Evolutionary conservation across 1,139 yeast genomes (phyloP), one percentile per base, ranked within the genome.

Genomic region (Waltiozyma sp.): DNA sequence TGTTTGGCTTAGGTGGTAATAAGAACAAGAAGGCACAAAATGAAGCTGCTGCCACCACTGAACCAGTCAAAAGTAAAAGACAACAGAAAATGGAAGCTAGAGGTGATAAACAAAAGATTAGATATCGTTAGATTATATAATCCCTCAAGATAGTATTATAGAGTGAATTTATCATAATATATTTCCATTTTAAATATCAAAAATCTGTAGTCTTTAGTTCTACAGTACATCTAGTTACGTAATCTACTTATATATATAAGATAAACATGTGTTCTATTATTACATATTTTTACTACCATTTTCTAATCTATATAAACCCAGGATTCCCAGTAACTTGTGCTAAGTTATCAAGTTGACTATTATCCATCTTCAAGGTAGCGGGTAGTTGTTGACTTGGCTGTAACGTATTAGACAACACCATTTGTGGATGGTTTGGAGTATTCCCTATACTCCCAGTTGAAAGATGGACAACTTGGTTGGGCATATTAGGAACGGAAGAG

Each of bases 71-170:
- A 60, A 70, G 76, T 43, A 75, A 73, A 52, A 68, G 81, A 52
- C 80, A 74, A 51, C 67, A 68, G 40, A 75, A 75, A 58, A 58
- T 70, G 49, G 75, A 73, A 51, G 69, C 70, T 39, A 63, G 74
- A 46, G 65, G 69, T 41, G 70, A 68, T 39, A 70, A 69, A 54
- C 63, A 50, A 43, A 54, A 52, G 38, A 41, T 49, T 40, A 53
- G 50, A 46, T 54, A 54, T 42, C 50, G 58, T 47, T 54, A 40
- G 35, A 11, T 23, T 18, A 19, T 37, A 18, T 8, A 18, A 21
- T n/a, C n/a, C n/a, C n/a, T n/a, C n/a, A n/a, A n/a, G n/a, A n/a
- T n/a, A n/a, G n/a, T n/a, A n/a, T n/a, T n/a, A n/a, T n/a, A n/a
- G n/a, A n/a, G n/a, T n/a, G n/a, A n/a, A n/a, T n/a, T n/a, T n/a